Evolutionary conservation across 768 basidiomycete genomes (phyloP).

Genomic region (Lactarius psammicola): DNA sequence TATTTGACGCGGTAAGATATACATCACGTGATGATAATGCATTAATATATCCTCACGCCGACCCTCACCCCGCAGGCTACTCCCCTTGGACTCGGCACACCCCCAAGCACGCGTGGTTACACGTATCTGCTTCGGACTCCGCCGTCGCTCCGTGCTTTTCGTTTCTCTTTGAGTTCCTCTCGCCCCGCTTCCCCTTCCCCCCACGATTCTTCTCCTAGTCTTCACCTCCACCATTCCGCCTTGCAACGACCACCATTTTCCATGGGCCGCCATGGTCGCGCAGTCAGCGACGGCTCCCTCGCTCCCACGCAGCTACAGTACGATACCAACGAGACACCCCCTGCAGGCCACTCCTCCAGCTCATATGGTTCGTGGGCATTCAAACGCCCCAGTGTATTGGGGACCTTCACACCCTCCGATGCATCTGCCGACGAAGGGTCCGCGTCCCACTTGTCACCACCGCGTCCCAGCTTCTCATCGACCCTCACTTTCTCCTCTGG

Average conservation of each 20-base stretch:
- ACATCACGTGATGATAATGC: constrained; percentile 21
- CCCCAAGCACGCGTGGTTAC: constrained; percentile 37
- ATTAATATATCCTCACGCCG: constrained; percentile 12
- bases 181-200: constrained; percentile 41
- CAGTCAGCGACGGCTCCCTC: constrained; percentile 35
- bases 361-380: constrained; percentile 33
- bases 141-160: constrained; percentile 43
- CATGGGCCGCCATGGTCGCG: constrained; percentile 38
- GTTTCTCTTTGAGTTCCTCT: constrained; percentile 44
- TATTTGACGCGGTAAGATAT: constrained; percentile 18
- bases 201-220: constrained; percentile 38
- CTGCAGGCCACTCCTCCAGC: constrained; percentile 16
- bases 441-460: constrained; percentile 35
- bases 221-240: constrained; percentile 30
- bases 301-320: constrained; percentile 5
- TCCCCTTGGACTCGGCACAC: constrained; percentile 30
- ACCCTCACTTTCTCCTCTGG: constrained; percentile 29
- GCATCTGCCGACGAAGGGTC: constrained; percentile 33
- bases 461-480: constrained; percentile 31
- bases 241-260: constrained; percentile 19
- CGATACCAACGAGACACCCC: constrained; percentile 2
- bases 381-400: constrained; percentile 54
- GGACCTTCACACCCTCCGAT: constrained; percentile 55
- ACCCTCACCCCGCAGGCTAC: constrained; percentile 20
- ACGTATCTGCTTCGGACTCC: constrained; percentile 39